These are phyloP conservation scores for Penium margaritaceum DNA, from an alignment of 139 green algal genomes.

Conservation along the genomic window DNA sequence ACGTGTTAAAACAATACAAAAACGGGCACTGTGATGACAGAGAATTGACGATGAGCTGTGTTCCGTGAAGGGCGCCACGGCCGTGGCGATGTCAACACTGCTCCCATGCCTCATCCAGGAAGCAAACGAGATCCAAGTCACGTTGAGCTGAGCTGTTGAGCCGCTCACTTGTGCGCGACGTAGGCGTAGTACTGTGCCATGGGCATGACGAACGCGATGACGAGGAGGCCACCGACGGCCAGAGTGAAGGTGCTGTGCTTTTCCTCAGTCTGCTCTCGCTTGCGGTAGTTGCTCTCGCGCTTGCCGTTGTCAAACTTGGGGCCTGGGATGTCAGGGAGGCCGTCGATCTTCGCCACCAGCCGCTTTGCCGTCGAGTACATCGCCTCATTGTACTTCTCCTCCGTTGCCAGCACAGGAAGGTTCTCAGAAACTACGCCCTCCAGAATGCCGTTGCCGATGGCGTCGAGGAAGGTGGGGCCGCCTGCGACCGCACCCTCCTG, in stretches of 20 bases:
- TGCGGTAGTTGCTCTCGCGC: slow-evolving; percentile 49
- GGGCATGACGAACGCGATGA: slow-evolving; percentile 88
- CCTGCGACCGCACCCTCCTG: slow-evolving; percentile 93
- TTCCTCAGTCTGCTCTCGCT: slow-evolving; percentile 42
- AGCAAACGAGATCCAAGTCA: too few species aligned
- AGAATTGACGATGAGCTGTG: too few species aligned
- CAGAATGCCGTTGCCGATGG: slow-evolving; percentile 80
- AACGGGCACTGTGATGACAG: too few species aligned
- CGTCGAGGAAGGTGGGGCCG: slow-evolving; percentile 69
- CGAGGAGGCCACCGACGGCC: slow-evolving; percentile 79
- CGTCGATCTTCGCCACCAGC: slow-evolving; percentile 68
- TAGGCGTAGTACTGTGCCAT: slow-evolving; percentile 76
- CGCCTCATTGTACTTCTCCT: slow-evolving; percentile 88
- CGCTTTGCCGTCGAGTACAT: slow-evolving; percentile 68
- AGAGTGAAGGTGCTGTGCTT: slow-evolving; percentile 50
- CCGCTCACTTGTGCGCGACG: slow-evolving; percentile 39
- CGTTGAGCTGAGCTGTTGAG: too few species aligned
- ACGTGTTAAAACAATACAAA: too few species aligned
- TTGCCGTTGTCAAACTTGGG: slow-evolving; percentile 33
- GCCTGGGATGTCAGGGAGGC: slow-evolving; percentile 56
- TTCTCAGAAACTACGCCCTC: slow-evolving; percentile 81
- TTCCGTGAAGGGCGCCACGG: too few species aligned
- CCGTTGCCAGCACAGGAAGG: slow-evolving; percentile 73
- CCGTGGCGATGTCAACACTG: too few species aligned
- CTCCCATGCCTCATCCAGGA: too few species aligned